Conservation (phyloP, 257 asterid genomes). For the Hygrophila difformis region DNA sequence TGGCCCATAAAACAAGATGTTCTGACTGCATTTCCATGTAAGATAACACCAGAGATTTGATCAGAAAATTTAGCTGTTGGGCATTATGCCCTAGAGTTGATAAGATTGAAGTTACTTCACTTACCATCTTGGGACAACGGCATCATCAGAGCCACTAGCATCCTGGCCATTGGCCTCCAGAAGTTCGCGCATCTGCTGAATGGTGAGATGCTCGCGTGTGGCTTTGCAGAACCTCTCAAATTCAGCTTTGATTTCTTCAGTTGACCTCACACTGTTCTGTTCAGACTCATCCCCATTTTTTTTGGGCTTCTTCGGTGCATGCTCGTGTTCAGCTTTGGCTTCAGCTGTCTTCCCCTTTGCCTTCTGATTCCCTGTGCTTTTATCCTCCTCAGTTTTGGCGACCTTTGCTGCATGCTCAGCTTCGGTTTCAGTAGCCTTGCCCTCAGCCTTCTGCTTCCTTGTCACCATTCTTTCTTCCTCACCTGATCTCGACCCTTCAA, state of each 20-base stretch:
- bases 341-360: slow-evolving; percentile 29
- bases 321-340: slow-evolving; percentile 24
- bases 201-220: slow-evolving; percentile 52
- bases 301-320: slow-evolving; percentile 55
- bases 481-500: too few species aligned
- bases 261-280: slow-evolving; percentile 25
- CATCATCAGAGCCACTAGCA: slow-evolving; percentile 43
- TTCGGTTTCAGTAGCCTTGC: slow-evolving; percentile 16
- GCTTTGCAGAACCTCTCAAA: slow-evolving; percentile 57
- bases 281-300: slow-evolving; percentile 20
- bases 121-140: slow-evolving; percentile 83
- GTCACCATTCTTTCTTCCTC: slow-evolving; percentile 46
- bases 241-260: slow-evolving; percentile 34
- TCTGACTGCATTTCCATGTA: slow-evolving; percentile 46
- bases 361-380: slow-evolving; percentile 71
- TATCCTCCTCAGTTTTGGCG: slow-evolving; percentile 43
- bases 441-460: slow-evolving; percentile 74
- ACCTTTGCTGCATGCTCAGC: slow-evolving; percentile 47
- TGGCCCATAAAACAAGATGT: slow-evolving; percentile 64
- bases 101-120: neutral
- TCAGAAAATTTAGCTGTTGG: neutral
- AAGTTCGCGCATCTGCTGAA: slow-evolving; percentile 67
- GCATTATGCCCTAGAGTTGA: neutral
- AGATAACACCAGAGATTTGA: neutral
- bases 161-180: slow-evolving; percentile 62